A percentile compares a stretch with the other conserved stretches of the same genome.
phyloP scores from a whole-genome alignment of 169 alveolate species.

The Cryptosporidium tyzzeri region DNA sequence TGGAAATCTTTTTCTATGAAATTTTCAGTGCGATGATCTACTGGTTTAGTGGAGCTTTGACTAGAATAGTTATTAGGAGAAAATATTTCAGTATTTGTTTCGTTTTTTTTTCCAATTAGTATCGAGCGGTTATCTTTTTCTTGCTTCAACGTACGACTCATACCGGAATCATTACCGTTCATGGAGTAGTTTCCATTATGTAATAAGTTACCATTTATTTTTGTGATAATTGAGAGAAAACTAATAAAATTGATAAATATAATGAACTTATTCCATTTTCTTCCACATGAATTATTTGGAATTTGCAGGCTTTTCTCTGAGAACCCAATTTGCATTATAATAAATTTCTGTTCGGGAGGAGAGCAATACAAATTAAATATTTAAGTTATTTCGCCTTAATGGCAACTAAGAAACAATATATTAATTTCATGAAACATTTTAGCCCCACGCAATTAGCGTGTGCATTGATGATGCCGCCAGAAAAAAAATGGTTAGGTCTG shows the following conservation, averaged over 20 bases:
- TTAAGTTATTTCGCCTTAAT: not conserved
- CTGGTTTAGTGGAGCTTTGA: not conserved
- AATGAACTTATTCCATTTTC: not conserved
- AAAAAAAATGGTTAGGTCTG: not conserved
- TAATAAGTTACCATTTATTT: not conserved
- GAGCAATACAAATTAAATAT: not conserved
- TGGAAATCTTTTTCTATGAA: not conserved
- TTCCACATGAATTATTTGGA: not conserved
- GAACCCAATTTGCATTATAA: conserved; percentile 1
- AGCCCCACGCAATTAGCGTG: conserved; percentile 15
- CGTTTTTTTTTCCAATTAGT: not conserved
- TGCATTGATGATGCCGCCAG: conserved; percentile 6
- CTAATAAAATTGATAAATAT: not conserved
- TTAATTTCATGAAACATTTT: not conserved
- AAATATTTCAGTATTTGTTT: not conserved
- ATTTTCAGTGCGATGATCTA: not conserved
- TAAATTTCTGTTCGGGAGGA: not conserved
- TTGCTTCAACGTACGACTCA: not conserved
- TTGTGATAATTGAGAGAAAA: not conserved
- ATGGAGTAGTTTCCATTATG: not conserved
- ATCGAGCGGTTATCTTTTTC: not conserved
- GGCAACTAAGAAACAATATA: not conserved
- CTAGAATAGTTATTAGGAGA: not conserved
- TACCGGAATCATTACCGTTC: not conserved
- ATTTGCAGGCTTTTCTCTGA: not conserved